Base-by-base conservation (phyloP, 306 rosid genomes). In the Carpinus fangiana region DNA sequence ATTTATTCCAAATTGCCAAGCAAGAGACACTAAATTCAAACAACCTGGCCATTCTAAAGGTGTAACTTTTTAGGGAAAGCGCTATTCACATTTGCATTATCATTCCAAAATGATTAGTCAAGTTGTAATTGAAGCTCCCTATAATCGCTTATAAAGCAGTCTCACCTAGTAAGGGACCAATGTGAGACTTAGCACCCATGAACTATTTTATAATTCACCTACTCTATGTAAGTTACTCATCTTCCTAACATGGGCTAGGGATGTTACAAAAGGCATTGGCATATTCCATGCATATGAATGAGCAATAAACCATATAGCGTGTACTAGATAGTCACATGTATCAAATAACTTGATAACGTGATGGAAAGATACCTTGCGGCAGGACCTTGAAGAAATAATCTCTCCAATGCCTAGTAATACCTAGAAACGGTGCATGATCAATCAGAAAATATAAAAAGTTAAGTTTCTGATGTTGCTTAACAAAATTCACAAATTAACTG, bases 351-450 rank as follows among this genome's bases (percentile, higher is more conserved):
- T 48, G 61, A 70, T 48, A 67, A 73, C 55, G 75, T 56, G 68
- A 81, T 60, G 73, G 59, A 78, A 54, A 79, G 43, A 73, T 83
- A 92, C 98, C 96, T 94, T 94, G 60, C 87, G 92, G 87, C 95
- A 94, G 85, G 96, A 88, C 86, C 93, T 90, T 78, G 97, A 90
- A 73, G 95, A 90, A 82, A 94, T 88, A 72, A 83, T 85, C 85
- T 94, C 98, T 73, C 98, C 97, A 86, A 94, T 82, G 73, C 96
- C 91, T 55, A 90, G 90, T 65, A 94, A 87, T 61, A 94, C 98
- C 98, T 94, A 80, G 41, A 73, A 75, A 45, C 1, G 50, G 72
- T 17, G 47, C 48, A 67, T 41, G 72, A 67, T 41, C 51, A 38
- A 67, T 67, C 8, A 67, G 72, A 41, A 61, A 43, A 41, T 41